Conservation (phyloP, 768 basidiomycete genomes). For the Trametes coccinea region DNA sequence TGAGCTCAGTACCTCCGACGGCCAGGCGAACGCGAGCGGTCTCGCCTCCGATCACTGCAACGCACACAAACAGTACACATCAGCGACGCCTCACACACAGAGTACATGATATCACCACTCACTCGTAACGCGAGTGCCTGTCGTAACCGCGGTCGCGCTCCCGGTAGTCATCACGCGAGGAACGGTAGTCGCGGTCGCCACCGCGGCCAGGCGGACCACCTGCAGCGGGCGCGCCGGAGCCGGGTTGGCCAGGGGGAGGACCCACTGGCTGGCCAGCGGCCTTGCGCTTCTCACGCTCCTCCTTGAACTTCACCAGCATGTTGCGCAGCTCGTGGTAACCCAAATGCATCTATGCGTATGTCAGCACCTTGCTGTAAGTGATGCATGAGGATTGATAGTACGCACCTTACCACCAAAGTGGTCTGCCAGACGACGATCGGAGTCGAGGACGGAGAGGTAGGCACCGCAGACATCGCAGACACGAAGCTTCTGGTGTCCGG, state of each 20-base stretch:
- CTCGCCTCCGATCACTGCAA: slow-evolving; percentile 30
- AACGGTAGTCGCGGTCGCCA: slow-evolving; percentile 54
- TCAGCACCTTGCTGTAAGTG: neutral
- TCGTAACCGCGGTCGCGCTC: slow-evolving; percentile 66
- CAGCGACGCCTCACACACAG: slow-evolving; percentile 3
- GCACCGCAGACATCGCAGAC: slow-evolving; percentile 99
- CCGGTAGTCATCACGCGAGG: slow-evolving; percentile 61
- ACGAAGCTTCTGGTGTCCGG: slow-evolving; percentile 98
- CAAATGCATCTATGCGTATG: slow-evolving; percentile 80
- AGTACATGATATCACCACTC: slow-evolving; percentile 34
- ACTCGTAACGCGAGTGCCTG: slow-evolving; percentile 76
- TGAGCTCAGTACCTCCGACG: slow-evolving; percentile 29
- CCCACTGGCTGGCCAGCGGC: slow-evolving; percentile 50
- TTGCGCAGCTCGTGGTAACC: slow-evolving; percentile 98
- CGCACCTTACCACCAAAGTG: slow-evolving; percentile 99
- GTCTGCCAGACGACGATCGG: slow-evolving; percentile 96
- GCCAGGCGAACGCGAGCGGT: slow-evolving; percentile 34
- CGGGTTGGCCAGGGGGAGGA: slow-evolving; percentile 35
- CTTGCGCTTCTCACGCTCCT: slow-evolving; percentile 82
- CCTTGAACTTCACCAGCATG: slow-evolving; percentile 87
- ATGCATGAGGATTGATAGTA: neutral
- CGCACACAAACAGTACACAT: slow-evolving; percentile 4
- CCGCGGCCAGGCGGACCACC: slow-evolving; percentile 44
- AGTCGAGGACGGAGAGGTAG: slow-evolving; percentile 97
- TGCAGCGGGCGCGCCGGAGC: slow-evolving; percentile 35